phyloP scores from a whole-genome alignment of 2,329 filamentous ascomycete genomes.

The Penicillium sp. region DNA sequence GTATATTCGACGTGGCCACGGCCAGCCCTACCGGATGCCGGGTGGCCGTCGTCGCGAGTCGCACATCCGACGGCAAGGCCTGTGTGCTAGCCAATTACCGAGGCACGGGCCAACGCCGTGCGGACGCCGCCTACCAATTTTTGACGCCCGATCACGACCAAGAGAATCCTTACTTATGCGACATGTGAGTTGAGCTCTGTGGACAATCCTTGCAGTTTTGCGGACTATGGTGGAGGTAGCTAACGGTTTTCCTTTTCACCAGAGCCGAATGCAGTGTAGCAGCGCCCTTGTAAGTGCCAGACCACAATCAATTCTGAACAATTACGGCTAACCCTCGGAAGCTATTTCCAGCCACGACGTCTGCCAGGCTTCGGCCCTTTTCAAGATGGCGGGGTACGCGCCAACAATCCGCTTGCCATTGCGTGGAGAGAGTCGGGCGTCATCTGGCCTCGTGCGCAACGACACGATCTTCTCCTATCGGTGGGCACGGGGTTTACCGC shows the following conservation, averaged over 20 bases:
- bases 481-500: slow-evolving; percentile 17
- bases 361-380: slow-evolving; percentile 10
- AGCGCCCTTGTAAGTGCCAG: slow-evolving; percentile 23
- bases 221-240: not conserved
- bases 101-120: slow-evolving; percentile 2
- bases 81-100: slow-evolving; percentile 19
- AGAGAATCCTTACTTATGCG: slow-evolving; percentile 13
- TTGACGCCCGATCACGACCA: not conserved
- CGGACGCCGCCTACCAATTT: slow-evolving; percentile 11
- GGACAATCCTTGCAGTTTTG: not conserved
- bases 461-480: slow-evolving; percentile 20
- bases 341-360: slow-evolving; percentile 18
- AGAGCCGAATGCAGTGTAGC: no score
- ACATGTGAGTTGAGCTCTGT: slow-evolving; percentile 16
- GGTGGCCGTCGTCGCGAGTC: slow-evolving; percentile 17
- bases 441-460: slow-evolving; percentile 20
- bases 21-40: not conserved
- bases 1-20: slow-evolving; percentile 11
- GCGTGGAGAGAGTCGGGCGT: slow-evolving; percentile 17
- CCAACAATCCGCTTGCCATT: slow-evolving; percentile 23
- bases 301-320: no score
- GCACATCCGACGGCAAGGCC: slow-evolving; percentile 18
- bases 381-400: slow-evolving; percentile 14
- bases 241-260: no score
- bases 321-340: slow-evolving; percentile 5